Conservation (phyloP, 176 grass and related monocot genomes). For the Carex pumila region DNA sequence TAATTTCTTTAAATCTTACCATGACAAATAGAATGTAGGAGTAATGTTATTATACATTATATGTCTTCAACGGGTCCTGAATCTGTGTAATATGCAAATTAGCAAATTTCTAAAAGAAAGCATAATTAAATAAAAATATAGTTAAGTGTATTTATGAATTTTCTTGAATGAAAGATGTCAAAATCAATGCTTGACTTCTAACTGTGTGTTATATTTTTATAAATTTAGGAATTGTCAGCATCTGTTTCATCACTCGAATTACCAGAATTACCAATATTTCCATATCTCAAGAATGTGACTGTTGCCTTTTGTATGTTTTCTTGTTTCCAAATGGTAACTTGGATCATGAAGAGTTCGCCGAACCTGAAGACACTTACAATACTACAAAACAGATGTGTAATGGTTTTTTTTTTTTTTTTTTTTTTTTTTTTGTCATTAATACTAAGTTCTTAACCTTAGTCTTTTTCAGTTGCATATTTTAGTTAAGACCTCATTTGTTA, state of each 20-base stretch:
- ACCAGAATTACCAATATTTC: neutral
- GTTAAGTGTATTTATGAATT: neutral
- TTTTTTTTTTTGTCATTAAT: no score
- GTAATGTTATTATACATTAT: no score
- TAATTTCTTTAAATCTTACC: no score
- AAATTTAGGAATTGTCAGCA: neutral
- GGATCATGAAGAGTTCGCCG: neutral
- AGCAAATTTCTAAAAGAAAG: no score
- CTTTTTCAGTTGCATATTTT: neutral
- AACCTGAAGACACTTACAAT: neutral
- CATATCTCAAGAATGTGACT: neutral
- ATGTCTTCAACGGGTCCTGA: no score
- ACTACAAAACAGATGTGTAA: neutral
- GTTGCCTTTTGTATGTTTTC: neutral
- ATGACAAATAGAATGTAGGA: no score
- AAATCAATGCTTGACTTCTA: no score
- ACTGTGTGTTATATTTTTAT: neutral
- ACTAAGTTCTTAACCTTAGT: neutral
- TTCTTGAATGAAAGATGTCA: neutral
- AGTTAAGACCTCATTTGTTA: neutral
- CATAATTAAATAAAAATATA: no score
- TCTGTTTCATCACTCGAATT: neutral
- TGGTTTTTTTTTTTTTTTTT: no score
- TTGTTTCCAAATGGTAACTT: neutral
- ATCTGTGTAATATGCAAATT: no score